A percentile compares a stretch with the other conserved stretches of the same genome.
Evolutionary conservation across 148 eudicot species (phyloP).

Genomic region (Limonium bicolor): DNA sequence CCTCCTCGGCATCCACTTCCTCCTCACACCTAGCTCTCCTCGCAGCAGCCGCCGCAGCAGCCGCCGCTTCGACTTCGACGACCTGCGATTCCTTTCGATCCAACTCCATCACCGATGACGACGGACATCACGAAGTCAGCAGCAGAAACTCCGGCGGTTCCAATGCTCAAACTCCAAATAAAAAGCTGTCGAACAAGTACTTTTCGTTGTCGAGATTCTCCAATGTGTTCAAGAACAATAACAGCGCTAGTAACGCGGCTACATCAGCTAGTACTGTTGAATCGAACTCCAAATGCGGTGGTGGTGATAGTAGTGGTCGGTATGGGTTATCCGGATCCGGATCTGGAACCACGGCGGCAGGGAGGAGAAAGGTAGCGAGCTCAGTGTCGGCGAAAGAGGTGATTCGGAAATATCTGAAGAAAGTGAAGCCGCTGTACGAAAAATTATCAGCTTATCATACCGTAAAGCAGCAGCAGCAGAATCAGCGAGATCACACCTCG

Average conservation of each 20-base stretch:
- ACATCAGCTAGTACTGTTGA: too few relatives aligned
- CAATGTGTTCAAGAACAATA: slow-evolving; percentile 60
- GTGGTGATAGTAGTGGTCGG: not conserved
- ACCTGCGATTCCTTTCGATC: slow-evolving; percentile 56
- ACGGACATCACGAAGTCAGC: too few relatives aligned
- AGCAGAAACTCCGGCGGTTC: too few relatives aligned
- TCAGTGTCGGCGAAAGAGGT: slow-evolving; percentile 58
- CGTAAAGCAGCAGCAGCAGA: slow-evolving; percentile 7
- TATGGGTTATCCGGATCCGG: not conserved
- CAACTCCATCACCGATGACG: slow-evolving; percentile 50
- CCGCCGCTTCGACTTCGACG: slow-evolving; percentile 21
- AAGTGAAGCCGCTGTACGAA: slow-evolving; percentile 69
- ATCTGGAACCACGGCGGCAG: too few relatives aligned
- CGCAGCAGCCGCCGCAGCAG: too few relatives aligned
- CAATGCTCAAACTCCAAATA: too few relatives aligned
- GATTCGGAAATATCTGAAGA: slow-evolving; percentile 60
- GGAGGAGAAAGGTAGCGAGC: too few relatives aligned
- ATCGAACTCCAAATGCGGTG: slow-evolving; percentile 19
- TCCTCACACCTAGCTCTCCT: slow-evolving; percentile 33
- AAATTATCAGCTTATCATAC: too few relatives aligned
- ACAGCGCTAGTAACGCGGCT: too few relatives aligned
- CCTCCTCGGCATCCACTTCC: slow-evolving; percentile 31
- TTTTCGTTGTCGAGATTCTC: slow-evolving; percentile 64
- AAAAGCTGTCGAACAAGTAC: slow-evolving; percentile 20
- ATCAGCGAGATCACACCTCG: not conserved